phyloP scores from a whole-genome alignment of 225 moss, liverwort and hornwort species.

The Physcomitrium patens region DNA sequence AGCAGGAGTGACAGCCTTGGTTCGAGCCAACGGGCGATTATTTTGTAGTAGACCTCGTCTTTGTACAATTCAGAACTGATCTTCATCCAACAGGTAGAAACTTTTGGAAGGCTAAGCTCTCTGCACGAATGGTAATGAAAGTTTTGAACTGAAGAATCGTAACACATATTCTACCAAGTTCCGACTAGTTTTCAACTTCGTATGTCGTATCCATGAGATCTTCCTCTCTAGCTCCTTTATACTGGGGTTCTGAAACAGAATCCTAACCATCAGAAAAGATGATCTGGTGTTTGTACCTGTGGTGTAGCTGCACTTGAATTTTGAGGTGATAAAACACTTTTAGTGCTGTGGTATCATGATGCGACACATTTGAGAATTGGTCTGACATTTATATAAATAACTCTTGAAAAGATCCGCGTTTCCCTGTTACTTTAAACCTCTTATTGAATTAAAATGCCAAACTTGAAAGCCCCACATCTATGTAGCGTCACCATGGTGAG shows the following conservation, averaged over 20 bases:
- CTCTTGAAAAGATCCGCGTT: slow-evolving; percentile 7
- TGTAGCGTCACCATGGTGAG: too few species aligned
- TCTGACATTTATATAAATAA: slow-evolving; percentile 7
- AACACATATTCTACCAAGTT: background rate
- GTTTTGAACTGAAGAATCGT: slow-evolving; percentile 9
- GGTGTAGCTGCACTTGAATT: background rate
- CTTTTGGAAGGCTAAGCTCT: background rate
- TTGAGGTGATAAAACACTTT: background rate
- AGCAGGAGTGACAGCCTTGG: slow-evolving; percentile 66
- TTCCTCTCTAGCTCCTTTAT: slow-evolving; percentile 1
- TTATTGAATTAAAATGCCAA: background rate
- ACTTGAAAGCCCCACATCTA: too few species aligned
- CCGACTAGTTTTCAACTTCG: background rate
- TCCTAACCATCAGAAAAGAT: background rate
- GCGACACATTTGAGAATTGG: background rate
- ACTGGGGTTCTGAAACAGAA: background rate
- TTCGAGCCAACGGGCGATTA: slow-evolving; percentile 68
- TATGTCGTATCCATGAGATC: background rate
- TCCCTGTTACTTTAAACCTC: background rate
- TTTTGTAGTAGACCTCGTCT: slow-evolving; percentile 80
- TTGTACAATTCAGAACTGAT: slow-evolving; percentile 42
- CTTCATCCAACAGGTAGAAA: background rate
- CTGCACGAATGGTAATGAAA: background rate
- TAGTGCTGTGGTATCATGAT: background rate
- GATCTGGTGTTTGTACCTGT: slow-evolving; percentile 15